These are phyloP conservation scores for Mycena sp. DNA, from an alignment of 1,284 basidiomycete genomes.

Conservation along the genomic window DNA sequence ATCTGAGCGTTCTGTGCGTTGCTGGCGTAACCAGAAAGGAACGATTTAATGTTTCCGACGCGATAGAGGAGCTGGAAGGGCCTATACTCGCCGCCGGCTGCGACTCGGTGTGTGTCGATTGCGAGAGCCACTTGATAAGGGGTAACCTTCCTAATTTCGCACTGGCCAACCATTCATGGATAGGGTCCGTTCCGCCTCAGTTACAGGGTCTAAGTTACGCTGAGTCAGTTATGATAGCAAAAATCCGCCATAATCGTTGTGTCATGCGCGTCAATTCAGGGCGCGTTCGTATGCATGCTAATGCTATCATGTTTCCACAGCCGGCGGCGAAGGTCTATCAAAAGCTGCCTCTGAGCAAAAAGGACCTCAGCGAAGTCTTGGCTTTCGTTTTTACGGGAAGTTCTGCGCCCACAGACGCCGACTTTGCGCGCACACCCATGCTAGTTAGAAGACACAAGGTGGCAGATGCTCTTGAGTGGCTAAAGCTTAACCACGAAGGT, in stretches of 20 bases:
- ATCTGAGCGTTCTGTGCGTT: slow-evolving; percentile 29
- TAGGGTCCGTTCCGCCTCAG: slow-evolving; percentile 2
- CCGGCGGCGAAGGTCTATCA: too few relatives aligned
- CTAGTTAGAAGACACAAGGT: slow-evolving; percentile 47
- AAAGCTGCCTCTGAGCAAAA: too few relatives aligned
- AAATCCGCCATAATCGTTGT: slow-evolving; percentile 20
- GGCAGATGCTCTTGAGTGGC: slow-evolving; percentile 48
- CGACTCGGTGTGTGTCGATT: slow-evolving; percentile 5
- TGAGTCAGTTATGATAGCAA: slow-evolving; percentile 25
- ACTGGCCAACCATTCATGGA: slow-evolving; percentile 22
- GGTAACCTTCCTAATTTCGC: not conserved
- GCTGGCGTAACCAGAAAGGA: slow-evolving; percentile 10
- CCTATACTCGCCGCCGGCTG: slow-evolving; percentile 2
- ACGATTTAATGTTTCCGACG: not conserved
- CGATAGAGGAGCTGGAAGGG: not conserved
- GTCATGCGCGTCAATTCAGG: slow-evolving; percentile 17
- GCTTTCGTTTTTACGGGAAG: slow-evolving; percentile 28
- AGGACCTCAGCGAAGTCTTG: too few relatives aligned
- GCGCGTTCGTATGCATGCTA: too few relatives aligned
- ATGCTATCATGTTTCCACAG: too few relatives aligned
- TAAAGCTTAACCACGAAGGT: slow-evolving; percentile 51
- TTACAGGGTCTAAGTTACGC: slow-evolving; percentile 13
- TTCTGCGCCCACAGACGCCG: slow-evolving; percentile 44
- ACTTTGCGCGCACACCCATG: slow-evolving; percentile 50
- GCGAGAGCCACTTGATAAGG: not conserved